Evolutionary conservation across 2,329 filamentous ascomycete species (phyloP).

Genomic region (Diaporthe ampelina): DNA sequence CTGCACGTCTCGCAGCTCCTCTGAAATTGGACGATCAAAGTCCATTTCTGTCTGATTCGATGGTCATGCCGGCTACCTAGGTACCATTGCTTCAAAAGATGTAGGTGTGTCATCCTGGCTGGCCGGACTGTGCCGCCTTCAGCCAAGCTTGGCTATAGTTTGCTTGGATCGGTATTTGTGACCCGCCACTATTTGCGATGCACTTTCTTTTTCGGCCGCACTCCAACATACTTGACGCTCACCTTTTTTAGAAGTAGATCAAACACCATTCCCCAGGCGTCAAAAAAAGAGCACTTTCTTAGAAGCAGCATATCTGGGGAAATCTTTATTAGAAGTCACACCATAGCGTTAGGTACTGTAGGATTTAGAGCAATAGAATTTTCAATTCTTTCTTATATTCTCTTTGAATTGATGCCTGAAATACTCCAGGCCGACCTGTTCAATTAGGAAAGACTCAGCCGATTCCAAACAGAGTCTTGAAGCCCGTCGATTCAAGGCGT

Average conservation of each 20-base stretch:
- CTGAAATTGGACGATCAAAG: background rate
- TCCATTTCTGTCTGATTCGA: background rate
- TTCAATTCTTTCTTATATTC: too few relatives aligned
- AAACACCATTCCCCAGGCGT: background rate
- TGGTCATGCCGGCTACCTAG: too few relatives aligned
- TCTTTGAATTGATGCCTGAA: too few relatives aligned
- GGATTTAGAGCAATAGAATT: background rate
- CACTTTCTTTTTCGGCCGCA: background rate
- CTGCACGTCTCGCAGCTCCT: background rate
- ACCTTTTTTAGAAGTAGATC: background rate
- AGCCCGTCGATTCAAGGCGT: too few relatives aligned
- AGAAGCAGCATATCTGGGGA: background rate
- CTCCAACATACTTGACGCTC: background rate
- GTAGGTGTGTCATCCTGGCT: background rate
- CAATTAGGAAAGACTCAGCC: too few relatives aligned
- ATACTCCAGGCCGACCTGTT: too few relatives aligned
- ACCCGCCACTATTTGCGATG: too few relatives aligned
- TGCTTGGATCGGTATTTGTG: background rate
- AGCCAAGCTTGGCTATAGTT: background rate
- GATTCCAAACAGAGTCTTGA: too few relatives aligned
- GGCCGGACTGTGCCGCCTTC: background rate
- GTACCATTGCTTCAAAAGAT: too few relatives aligned
- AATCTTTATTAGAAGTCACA: slow-evolving; percentile 24
- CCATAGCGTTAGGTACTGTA: background rate
- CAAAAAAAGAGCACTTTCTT: background rate